phyloP scores from a whole-genome alignment of 805 yeast genomes.

The Kodamaea fukazawae region DNA sequence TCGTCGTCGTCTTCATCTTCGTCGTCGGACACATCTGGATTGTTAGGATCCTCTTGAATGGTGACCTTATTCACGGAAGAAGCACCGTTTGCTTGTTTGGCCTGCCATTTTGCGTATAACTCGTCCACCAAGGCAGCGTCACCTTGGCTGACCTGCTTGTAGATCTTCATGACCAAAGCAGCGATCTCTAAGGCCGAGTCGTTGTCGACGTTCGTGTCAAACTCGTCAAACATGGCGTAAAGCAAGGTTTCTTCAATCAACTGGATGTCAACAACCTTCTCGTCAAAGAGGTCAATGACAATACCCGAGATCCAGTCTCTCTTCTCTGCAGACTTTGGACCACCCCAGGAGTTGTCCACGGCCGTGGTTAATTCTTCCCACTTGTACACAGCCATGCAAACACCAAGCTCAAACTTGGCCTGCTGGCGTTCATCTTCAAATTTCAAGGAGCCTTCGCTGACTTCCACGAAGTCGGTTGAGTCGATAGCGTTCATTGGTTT shows the following conservation, averaged over 20 bases:
- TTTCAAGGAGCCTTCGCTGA: constrained; percentile 41
- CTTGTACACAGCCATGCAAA: constrained; percentile 81
- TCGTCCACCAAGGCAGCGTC: constrained; percentile 57
- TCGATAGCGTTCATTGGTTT: constrained; percentile 32
- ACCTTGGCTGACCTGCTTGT: constrained; percentile 56
- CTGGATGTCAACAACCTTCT: constrained; percentile 66
- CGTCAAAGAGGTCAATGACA: constrained; percentile 73
- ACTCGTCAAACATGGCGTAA: constrained; percentile 93
- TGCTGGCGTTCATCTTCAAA: constrained; percentile 65
- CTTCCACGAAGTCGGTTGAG: constrained; percentile 55
- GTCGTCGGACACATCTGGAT: constrained; percentile 53
- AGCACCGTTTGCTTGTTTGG: constrained; percentile 41
- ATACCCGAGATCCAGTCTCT: constrained; percentile 92
- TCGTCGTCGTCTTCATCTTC: constrained; percentile 49
- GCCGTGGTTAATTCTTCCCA: constrained; percentile 92
- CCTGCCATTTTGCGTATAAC: constrained; percentile 57
- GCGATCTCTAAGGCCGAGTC: constrained; percentile 81
- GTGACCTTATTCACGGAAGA: constrained; percentile 38
- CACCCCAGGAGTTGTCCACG: constrained; percentile 94
- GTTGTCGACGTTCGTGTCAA: constrained; percentile 84
- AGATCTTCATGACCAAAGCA: constrained; percentile 58
- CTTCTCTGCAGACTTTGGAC: constrained; percentile 83
- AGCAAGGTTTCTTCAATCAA: constrained; percentile 81
- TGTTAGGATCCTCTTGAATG: constrained; percentile 58
- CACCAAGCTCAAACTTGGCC: constrained; percentile 88